phyloP scores from a whole-genome alignment of 2,329 filamentous ascomycete genomes.

The Colletotrichum euphorbiae region DNA sequence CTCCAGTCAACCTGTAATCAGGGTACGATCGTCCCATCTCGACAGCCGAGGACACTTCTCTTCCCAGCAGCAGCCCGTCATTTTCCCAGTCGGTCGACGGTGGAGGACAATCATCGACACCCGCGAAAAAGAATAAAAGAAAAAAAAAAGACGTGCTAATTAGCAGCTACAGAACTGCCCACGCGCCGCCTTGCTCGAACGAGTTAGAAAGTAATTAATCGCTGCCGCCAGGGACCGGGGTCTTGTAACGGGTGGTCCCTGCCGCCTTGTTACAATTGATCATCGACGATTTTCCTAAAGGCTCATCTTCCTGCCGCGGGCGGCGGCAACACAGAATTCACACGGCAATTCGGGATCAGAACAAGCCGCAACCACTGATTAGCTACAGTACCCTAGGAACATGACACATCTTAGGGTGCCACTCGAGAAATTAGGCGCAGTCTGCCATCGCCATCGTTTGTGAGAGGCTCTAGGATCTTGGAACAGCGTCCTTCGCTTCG shows the following conservation, averaged over 20 bases:
- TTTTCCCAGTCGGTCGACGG: background rate
- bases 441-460: slow-evolving; percentile 16
- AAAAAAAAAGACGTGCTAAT: no score
- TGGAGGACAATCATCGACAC: background rate
- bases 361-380: background rate
- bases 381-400: no score
- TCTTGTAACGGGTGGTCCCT: background rate
- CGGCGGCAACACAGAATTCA: slow-evolving; percentile 9
- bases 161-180: background rate
- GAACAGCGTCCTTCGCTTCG: slow-evolving; percentile 11
- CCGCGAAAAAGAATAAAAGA: background rate
- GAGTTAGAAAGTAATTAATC: slow-evolving; percentile 6
- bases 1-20: slow-evolving; percentile 27
- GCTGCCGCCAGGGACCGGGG: slow-evolving; percentile 1
- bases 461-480: slow-evolving; percentile 17
- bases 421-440: background rate
- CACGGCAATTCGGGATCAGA: slow-evolving; percentile 13
- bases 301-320: slow-evolving; percentile 16
- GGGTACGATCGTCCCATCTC: slow-evolving; percentile 32
- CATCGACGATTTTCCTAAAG: slow-evolving; percentile 16
- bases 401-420: background rate
- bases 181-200: background rate
- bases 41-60: background rate
- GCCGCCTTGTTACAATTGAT: background rate
- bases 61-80: background rate